Conservation (phyloP, 345 rosid genomes). For the Atalantia buxifolia region DNA sequence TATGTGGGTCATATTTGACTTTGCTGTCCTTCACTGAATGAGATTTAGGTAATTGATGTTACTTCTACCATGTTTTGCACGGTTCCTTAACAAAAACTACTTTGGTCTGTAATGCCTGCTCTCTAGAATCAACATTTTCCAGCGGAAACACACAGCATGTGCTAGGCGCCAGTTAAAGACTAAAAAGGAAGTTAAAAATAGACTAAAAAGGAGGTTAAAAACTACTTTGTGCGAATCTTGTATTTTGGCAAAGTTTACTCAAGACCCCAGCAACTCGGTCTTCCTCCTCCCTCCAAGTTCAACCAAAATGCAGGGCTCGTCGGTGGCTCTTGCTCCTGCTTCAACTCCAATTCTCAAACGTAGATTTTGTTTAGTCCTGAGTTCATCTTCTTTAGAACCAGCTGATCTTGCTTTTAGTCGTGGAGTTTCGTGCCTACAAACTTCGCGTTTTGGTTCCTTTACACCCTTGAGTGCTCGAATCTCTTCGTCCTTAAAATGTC, state of each 20-base stretch:
- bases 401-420: neutral
- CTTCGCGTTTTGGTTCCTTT: neutral
- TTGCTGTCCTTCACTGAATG: neutral
- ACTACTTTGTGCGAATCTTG: neutral
- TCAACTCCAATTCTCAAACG: conserved; percentile 24
- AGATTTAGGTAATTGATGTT: neutral
- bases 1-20: neutral
- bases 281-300: neutral
- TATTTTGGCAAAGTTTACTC: conserved; percentile 7
- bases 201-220: neutral
- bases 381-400: conserved; percentile 16
- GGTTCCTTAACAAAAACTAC: neutral
- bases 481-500: conserved; percentile 11
- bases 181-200: too few relatives aligned
- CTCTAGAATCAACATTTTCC: neutral
- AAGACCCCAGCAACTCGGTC: neutral
- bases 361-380: neutral
- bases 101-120: neutral
- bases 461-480: conserved; percentile 8
- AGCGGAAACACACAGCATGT: neutral
- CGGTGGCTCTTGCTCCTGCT: conserved; percentile 20
- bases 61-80: neutral
- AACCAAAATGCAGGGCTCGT: conserved; percentile 27
- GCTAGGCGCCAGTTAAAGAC: neutral
- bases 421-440: conserved; percentile 5